Evolutionary conservation across 345 rosid genomes (phyloP), one percentile per base, ranked within the genome.

Genomic region (Eucalyptus sp.): DNA sequence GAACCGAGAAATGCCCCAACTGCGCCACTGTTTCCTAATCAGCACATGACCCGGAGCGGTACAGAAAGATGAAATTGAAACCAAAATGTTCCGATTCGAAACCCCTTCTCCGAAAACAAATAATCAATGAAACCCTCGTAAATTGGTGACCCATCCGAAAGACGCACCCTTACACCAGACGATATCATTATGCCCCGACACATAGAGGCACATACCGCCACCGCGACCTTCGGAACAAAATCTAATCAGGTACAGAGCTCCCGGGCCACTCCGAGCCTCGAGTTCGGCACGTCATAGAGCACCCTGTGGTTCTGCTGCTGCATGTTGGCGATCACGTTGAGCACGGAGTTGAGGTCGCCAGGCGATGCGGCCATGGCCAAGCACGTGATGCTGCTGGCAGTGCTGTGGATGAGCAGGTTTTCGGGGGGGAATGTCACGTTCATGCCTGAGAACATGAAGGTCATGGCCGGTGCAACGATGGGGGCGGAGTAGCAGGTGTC

Each of bases 401-500:
- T 89, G 92, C 93, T 91, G 88, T 91, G 91, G 79, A 91, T 87
- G 52, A 91, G 71, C 79, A 89, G 71, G 90, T 91, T 91, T 54
- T 91, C 93, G 7, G 90, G 51, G 9, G 90, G 91, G 46, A 91
- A 52, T 3, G 90, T 89, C 89, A 91, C 37, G 91, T 91, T 90
- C 92, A 91, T 37, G 54, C 93, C 91, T 24, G 88, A 13, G 89
- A 91, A 90, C 91, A 89, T 89, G 91, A 91, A 86, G 86, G 93
- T 90, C 51, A 91, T 86, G 43, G 88, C 66, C 2, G 90, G 93
- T 7, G 84, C 88, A 9, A 81, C 89, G 18, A 97, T 94, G 9
- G 99, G 94, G 15, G 87, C 93, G 1, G 96, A n/a, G 95, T 97
- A 98, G 86, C 99, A 98, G 31, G 99, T 98, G 94, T 98, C 99